Evolutionary conservation across 495 filamentous ascomycete genomes (phyloP), one percentile per base, ranked within the genome.

Genomic region (Podospora sp.): DNA sequence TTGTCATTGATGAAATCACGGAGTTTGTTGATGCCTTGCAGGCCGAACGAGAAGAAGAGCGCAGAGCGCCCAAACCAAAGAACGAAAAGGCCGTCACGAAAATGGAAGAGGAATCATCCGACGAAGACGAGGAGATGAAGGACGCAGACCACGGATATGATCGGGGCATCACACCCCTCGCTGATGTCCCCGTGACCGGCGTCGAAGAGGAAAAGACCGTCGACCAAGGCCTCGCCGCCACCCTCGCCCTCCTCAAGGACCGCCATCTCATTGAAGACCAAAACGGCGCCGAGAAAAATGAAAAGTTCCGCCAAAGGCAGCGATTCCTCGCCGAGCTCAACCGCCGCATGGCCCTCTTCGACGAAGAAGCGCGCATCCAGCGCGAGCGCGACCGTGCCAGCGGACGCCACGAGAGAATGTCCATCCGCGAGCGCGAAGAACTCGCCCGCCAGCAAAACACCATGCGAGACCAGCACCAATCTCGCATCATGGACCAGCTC

Each of bases 1-100:
- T 97, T 12, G 84, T 98, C 16, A 92, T 99, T 64, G 93, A 97
- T 69, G 94, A 98, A 74, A 97, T 94, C 16, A 91, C 92, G 3
- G 93, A 97, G 68, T 99, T 99, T 74, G 92, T 99, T 26, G 89
- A 92, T 21, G 92, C 92, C 69, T 77, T 99, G 62, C 87, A 90
- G 70, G 68, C 86, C 84, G 66, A 76, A 21, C n/a, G 87, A 82
- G 88, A 90, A 60, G 87, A 88, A n/a, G 89, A 91, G 69, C 85
- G 82, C 33, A 83, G 81, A 74, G 74, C 78, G 65, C 78, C 67
- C 69, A 85, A 73, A 76, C 79, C 75, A 62, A 76, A 78, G 59
- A 46, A 73, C 36, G 75, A 69, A 9, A 71, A 73, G 25, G 63
- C 72, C 8, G 77, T 80, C 1, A 88, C 82, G 1, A 73, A 81